Evolutionary conservation across 140 eudicot genomes (phyloP).

Genomic region (Ambrosia hybrid): DNA sequence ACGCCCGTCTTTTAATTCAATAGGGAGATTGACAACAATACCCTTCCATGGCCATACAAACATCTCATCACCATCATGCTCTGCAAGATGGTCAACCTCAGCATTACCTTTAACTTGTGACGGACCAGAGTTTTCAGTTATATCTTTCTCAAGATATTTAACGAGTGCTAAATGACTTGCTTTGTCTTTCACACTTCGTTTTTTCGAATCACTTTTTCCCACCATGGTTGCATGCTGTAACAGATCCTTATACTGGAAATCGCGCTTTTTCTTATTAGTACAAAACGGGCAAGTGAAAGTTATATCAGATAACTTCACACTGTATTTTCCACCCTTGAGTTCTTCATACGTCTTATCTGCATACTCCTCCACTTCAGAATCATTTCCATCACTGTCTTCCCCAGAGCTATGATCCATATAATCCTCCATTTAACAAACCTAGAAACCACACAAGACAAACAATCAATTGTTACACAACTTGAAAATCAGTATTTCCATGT

Average conservation of each 20-base stretch:
- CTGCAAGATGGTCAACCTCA: constrained; percentile 33
- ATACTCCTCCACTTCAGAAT: constrained; percentile 66
- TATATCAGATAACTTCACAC: constrained; percentile 50
- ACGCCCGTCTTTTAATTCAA: constrained; percentile 56
- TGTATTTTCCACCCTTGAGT: constrained; percentile 47
- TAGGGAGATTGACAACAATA: constrained; percentile 57
- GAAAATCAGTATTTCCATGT: too few species aligned
- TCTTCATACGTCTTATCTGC: constrained; percentile 53
- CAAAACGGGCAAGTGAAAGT: constrained; percentile 74
- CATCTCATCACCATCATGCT: constrained; percentile 65
- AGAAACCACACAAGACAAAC: constrained; percentile 9
- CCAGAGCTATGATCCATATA: constrained; percentile 47
- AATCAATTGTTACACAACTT: neutral
- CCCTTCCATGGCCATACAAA: constrained; percentile 94
- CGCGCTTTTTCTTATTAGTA: constrained; percentile 57
- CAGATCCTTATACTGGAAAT: constrained; percentile 54
- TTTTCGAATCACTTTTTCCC: constrained; percentile 55
- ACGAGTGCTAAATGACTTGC: constrained; percentile 64
- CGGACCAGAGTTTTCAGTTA: constrained; percentile 36
- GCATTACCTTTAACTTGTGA: constrained; percentile 30
- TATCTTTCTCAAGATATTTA: constrained; percentile 52
- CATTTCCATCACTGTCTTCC: constrained; percentile 68
- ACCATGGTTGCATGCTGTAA: constrained; percentile 75
- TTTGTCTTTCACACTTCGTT: constrained; percentile 62
- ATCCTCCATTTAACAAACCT: constrained; percentile 30